These are phyloP conservation scores for Diphasiastrum complanatum DNA, from an alignment of 83 land plant species.

Conservation along the genomic window DNA sequence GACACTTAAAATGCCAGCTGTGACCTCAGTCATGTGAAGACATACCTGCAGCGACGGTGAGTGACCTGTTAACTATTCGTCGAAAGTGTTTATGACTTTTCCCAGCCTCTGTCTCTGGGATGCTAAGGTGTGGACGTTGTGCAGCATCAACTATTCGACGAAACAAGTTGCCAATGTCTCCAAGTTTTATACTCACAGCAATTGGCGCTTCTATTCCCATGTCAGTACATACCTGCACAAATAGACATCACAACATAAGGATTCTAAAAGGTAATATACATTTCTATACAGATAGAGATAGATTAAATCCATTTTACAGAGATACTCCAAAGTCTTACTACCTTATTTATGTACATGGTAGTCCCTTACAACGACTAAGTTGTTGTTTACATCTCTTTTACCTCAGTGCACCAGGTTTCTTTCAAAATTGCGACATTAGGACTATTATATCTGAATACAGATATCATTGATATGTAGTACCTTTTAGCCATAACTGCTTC, in stretches of 20 bases:
- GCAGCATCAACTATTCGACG: slow-evolving; percentile 72
- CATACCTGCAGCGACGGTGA: slow-evolving; percentile 80
- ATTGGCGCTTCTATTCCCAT: slow-evolving; percentile 92
- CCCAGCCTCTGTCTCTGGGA: slow-evolving; percentile 94
- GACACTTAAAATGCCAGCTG: not conserved
- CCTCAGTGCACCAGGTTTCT: no score
- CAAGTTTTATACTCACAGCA: slow-evolving; percentile 70
- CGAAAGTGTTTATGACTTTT: slow-evolving; percentile 69
- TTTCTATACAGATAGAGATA: not conserved
- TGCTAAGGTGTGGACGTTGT: slow-evolving; percentile 86
- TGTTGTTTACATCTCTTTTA: no score
- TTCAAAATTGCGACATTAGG: no score
- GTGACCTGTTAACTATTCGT: slow-evolving; percentile 64
- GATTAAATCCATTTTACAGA: not conserved
- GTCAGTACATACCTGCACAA: slow-evolving; percentile 66
- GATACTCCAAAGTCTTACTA: no score
- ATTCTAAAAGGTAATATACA: not conserved
- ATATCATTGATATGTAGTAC: no score
- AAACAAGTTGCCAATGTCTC: slow-evolving; percentile 63
- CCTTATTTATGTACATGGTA: no score
- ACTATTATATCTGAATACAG: no score
- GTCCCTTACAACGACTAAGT: no score
- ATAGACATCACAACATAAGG: not conserved
- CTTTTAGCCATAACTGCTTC: no score
- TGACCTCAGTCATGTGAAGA: not conserved